These are phyloP conservation scores for Pyrenophora graminea DNA, from an alignment of 2,329 filamentous ascomycete genomes.

Conservation along the genomic window DNA sequence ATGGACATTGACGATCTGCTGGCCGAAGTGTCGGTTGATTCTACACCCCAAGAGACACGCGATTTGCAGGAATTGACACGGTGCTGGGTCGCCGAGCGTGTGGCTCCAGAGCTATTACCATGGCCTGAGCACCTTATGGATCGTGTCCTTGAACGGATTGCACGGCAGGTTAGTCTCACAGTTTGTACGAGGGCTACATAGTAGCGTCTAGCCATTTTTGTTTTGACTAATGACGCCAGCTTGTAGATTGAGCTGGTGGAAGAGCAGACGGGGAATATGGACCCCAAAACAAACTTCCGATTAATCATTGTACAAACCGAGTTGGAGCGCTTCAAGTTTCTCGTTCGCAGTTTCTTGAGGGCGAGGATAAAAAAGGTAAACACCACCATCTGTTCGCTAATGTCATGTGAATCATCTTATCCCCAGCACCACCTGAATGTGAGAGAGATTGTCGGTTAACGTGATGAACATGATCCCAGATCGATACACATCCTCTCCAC, in stretches of 20 bases:
- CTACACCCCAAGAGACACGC: slow-evolving; percentile 61
- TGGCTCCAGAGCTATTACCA: slow-evolving; percentile 83
- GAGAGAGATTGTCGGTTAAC: background rate
- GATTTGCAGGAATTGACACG: slow-evolving; percentile 90
- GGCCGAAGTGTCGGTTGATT: slow-evolving; percentile 53
- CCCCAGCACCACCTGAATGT: background rate
- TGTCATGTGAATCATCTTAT: too few species aligned
- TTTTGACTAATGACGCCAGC: slow-evolving; percentile 31
- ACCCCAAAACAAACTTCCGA: slow-evolving; percentile 87
- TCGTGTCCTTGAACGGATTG: slow-evolving; percentile 68
- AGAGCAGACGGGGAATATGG: slow-evolving; percentile 76
- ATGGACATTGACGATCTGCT: slow-evolving; percentile 60
- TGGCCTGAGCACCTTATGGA: slow-evolving; percentile 79
- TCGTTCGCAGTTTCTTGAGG: slow-evolving; percentile 81
- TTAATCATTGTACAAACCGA: slow-evolving; percentile 97
- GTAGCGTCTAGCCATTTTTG: too few species aligned
- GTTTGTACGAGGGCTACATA: too few species aligned
- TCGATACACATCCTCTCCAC: slow-evolving; percentile 76
- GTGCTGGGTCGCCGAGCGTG: slow-evolving; percentile 90
- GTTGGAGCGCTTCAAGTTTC: slow-evolving; percentile 89
- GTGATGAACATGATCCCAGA: slow-evolving; percentile 51
- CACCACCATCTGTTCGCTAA: background rate
- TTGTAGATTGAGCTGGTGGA: slow-evolving; percentile 54
- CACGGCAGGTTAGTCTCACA: slow-evolving; percentile 40
- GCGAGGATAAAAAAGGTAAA: slow-evolving; percentile 82